A percentile compares a stretch with the other conserved stretches of the same genome.
Evolutionary conservation across 2,329 filamentous ascomycete species (phyloP).

Genomic region (Periconia macrospinosa): DNA sequence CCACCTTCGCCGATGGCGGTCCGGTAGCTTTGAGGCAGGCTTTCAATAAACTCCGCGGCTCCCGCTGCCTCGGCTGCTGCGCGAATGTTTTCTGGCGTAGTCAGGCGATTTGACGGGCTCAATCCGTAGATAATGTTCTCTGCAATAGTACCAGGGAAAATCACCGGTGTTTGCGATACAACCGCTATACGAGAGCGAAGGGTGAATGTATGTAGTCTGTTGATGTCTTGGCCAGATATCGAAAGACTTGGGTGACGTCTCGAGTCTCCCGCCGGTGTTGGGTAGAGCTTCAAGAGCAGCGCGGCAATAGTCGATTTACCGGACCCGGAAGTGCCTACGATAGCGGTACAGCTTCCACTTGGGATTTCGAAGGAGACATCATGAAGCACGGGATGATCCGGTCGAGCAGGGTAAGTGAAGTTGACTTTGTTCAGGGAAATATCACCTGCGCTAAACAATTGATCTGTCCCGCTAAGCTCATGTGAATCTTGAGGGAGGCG

Average conservation of each 20-base stretch:
- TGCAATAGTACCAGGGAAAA: conserved; percentile 77
- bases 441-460: conserved; percentile 50
- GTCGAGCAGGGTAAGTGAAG: conserved; percentile 72
- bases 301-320: conserved; percentile 86
- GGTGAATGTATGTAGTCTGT: conserved; percentile 60
- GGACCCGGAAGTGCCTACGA: conserved; percentile 84
- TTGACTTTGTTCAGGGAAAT: conserved; percentile 64
- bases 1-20: conserved; percentile 80
- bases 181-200: conserved; percentile 66
- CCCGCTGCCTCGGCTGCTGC: conserved; percentile 60
- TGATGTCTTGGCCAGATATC: conserved; percentile 61
- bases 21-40: conserved; percentile 70
- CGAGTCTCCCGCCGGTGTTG: conserved; percentile 18
- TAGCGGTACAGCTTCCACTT: conserved; percentile 68
- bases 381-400: conserved; percentile 58
- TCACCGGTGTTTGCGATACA: conserved; percentile 70
- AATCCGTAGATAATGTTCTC: conserved; percentile 86
- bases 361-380: conserved; percentile 68
- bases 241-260: conserved; percentile 48
- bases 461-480: conserved; percentile 57
- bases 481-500: conserved; percentile 61
- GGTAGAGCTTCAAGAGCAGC: conserved; percentile 73
- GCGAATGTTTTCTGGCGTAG: conserved; percentile 49
- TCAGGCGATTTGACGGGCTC: conserved; percentile 55
- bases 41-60: conserved; percentile 75